Conservation (phyloP, 495 filamentous ascomycete genomes). For the Podospora fimiseda region DNA sequence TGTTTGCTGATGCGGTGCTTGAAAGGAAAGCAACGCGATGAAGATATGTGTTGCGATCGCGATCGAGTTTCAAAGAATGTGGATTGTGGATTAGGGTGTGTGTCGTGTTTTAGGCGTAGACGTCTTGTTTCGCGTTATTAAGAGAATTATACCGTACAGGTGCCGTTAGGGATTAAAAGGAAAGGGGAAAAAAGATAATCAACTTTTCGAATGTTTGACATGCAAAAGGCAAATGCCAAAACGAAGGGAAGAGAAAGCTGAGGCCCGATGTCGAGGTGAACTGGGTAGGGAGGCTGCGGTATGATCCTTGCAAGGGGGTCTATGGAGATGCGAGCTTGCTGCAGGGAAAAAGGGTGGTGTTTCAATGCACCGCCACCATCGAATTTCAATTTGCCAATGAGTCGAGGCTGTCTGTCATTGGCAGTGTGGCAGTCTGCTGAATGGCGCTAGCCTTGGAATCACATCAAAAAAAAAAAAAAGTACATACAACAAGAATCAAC, state of each 20-base stretch:
- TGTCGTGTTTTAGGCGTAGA: too few relatives aligned
- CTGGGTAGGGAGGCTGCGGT: background rate
- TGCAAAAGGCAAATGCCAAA: too few relatives aligned
- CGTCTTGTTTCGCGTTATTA: too few relatives aligned
- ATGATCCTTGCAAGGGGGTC: slow-evolving; percentile 8
- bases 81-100: too few relatives aligned
- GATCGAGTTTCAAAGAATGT: background rate
- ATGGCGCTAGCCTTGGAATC: too few relatives aligned
- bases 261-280: background rate
- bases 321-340: slow-evolving; percentile 13
- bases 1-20: background rate
- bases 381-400: background rate
- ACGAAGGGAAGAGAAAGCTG: background rate
- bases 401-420: background rate
- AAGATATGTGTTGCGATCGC: background rate
- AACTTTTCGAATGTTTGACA: too few relatives aligned
- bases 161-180: slow-evolving; percentile 5
- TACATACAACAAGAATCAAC: too few relatives aligned
- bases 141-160: too few relatives aligned
- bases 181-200: slow-evolving; percentile 4
- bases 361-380: slow-evolving; percentile 17
- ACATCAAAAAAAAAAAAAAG: too few relatives aligned
- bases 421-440: too few relatives aligned
- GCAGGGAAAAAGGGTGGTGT: slow-evolving; percentile 18
- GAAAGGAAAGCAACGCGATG: too few relatives aligned